Evolutionary conservation across 306 rosid species (phyloP).

Genomic region (Cotoneaster glaucophyllus): DNA sequence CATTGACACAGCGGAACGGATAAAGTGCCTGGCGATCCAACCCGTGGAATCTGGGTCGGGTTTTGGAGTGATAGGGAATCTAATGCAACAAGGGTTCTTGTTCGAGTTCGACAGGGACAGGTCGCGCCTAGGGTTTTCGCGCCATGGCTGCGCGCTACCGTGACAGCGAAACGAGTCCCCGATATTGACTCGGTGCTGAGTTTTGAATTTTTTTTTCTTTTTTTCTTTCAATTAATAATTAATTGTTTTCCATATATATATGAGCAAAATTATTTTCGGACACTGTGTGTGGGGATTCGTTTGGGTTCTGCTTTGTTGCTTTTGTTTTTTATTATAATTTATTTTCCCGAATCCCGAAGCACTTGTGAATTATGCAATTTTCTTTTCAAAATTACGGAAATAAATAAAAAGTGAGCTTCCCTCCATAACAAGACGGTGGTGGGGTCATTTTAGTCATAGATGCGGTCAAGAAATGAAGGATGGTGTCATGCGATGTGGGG

Average conservation of each 20-base stretch:
- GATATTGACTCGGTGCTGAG: conserved; percentile 10
- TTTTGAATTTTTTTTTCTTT: background rate
- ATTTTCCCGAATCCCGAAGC: background rate
- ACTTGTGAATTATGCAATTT: background rate
- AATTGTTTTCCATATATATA: background rate
- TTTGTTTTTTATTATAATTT: background rate
- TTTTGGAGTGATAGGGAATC: conserved; percentile 69
- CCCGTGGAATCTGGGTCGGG: conserved; percentile 47
- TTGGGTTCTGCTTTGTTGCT: too few species aligned
- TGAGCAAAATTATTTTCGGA: background rate
- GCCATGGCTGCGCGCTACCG: conserved; percentile 60
- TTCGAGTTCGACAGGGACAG: conserved; percentile 58
- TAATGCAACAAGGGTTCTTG: conserved; percentile 81
- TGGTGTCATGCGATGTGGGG: too few species aligned
- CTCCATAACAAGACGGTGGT: too few species aligned
- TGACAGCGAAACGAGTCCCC: conserved; percentile 14
- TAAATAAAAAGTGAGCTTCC: too few species aligned
- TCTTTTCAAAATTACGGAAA: background rate
- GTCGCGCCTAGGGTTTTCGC: conserved; percentile 66
- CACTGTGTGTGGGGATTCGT: too few species aligned
- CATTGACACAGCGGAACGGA: conserved; percentile 40
- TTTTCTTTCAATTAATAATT: background rate
- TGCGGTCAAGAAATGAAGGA: too few species aligned
- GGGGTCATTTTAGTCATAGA: too few species aligned
- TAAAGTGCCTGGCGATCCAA: conserved; percentile 58